Conservation (phyloP, 2,329 filamentous ascomycete genomes). For the Magnaporthiopsis rhizophila region DNA sequence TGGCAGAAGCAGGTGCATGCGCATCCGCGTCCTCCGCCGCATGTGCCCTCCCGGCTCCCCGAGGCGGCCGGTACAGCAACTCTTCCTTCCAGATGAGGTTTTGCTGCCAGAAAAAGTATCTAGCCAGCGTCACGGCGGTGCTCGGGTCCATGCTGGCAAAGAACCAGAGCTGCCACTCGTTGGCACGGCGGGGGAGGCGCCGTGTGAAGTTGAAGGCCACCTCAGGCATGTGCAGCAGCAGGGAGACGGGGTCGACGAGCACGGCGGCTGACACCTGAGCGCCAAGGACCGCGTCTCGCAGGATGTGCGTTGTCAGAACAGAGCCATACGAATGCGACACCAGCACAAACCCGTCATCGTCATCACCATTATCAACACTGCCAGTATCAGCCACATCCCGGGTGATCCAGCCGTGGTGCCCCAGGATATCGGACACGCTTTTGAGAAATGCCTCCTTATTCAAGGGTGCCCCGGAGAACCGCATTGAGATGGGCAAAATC, state of each 20-base stretch:
- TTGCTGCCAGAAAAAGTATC: constrained; percentile 65
- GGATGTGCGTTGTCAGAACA: constrained; percentile 53
- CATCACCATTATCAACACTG: constrained; percentile 15
- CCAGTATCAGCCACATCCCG: background rate
- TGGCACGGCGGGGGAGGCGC: constrained; percentile 25
- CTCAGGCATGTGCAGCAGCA: constrained; percentile 60
- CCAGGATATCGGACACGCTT: constrained; percentile 49
- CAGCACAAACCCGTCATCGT: constrained; percentile 45
- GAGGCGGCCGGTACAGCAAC: constrained; percentile 27
- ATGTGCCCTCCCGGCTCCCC: constrained; percentile 8
- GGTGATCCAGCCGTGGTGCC: constrained; percentile 43
- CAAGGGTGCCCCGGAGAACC: constrained; percentile 48
- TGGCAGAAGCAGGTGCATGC: background rate
- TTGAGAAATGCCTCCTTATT: constrained; percentile 42
- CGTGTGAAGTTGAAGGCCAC: constrained; percentile 66
- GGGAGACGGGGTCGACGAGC: constrained; percentile 54
- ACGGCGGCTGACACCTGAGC: constrained; percentile 42
- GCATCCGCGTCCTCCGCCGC: background rate
- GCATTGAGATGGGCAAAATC: constrained; percentile 56
- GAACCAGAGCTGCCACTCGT: constrained; percentile 63
- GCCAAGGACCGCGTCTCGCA: constrained; percentile 39
- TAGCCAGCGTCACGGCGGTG: constrained; percentile 53
- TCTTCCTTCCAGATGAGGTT: constrained; percentile 66
- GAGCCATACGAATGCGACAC: constrained; percentile 58
- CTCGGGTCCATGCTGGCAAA: constrained; percentile 62